Evolutionary conservation across 306 rosid species (phyloP).

Genomic region (Astragalus membranaceus): DNA sequence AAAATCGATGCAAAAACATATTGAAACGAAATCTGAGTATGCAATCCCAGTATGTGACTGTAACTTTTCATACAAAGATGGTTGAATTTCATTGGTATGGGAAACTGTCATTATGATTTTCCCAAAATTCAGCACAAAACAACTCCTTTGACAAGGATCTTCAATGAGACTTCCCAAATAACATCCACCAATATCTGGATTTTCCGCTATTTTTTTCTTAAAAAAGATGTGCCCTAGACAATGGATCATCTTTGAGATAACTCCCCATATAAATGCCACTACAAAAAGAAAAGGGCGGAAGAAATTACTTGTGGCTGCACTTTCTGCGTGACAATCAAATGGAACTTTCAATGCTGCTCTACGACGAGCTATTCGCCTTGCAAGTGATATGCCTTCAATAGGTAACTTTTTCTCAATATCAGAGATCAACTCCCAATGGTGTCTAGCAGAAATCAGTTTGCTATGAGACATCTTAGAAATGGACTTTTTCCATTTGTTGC

Average conservation of each 20-base stretch:
- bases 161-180: constrained; percentile 28
- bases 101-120: constrained; percentile 43
- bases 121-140: constrained; percentile 57
- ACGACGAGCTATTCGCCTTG: constrained; percentile 69
- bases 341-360: constrained; percentile 53
- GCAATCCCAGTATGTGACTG: constrained; percentile 48
- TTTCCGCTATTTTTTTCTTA: constrained; percentile 24
- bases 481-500: constrained; percentile 38
- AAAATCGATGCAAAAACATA: constrained; percentile 41
- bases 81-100: constrained; percentile 40
- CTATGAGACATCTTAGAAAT: constrained; percentile 38
- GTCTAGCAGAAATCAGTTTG: constrained; percentile 42
- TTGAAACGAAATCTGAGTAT: constrained; percentile 35
- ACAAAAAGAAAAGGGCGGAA: constrained; percentile 27
- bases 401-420: constrained; percentile 72
- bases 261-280: constrained; percentile 42
- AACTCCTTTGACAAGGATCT: constrained; percentile 33
- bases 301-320: constrained; percentile 12
- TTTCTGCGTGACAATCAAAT: constrained; percentile 24
- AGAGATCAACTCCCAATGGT: constrained; percentile 55
- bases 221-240: constrained; percentile 23
- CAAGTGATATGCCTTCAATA: constrained; percentile 68
- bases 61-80: constrained; percentile 40
- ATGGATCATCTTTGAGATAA: constrained; percentile 26
- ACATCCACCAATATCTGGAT: constrained; percentile 30